Evolutionary conservation across 495 filamentous ascomycete species (phyloP).

Genomic region (Talaromyces adpressus): DNA sequence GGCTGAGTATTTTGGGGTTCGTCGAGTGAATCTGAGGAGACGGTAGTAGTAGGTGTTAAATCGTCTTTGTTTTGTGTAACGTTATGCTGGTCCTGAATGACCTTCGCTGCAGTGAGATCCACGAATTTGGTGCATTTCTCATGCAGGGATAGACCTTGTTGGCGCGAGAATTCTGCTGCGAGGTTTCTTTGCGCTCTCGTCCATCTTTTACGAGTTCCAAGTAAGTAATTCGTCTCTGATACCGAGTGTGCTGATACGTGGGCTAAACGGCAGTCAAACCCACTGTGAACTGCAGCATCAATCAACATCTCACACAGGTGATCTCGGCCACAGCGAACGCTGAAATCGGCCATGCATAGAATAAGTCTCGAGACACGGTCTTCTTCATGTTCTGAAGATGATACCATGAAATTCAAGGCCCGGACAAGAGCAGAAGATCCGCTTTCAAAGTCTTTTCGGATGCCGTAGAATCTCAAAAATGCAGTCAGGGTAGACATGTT

Average conservation of each 20-base stretch:
- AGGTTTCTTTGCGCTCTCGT: slow-evolving; percentile 15
- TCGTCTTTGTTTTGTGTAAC: not conserved
- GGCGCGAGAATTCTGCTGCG: slow-evolving; percentile 6
- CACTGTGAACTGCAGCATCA: slow-evolving; percentile 28
- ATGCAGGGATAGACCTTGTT: slow-evolving; percentile 17
- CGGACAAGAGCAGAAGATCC: slow-evolving; percentile 26
- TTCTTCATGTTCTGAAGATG: slow-evolving; percentile 22
- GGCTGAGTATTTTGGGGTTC: not conserved
- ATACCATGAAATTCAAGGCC: slow-evolving; percentile 28
- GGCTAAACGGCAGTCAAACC: slow-evolving; percentile 24
- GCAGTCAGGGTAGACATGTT: slow-evolving; percentile 28
- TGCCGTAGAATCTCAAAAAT: slow-evolving; percentile 34
- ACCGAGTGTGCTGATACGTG: slow-evolving; percentile 9
- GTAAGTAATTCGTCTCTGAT: not conserved
- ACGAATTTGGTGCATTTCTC: slow-evolving; percentile 34
- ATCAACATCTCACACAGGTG: slow-evolving; percentile 29
- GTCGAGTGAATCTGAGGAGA: not conserved
- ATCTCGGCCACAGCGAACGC: slow-evolving; percentile 25
- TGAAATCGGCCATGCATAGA: slow-evolving; percentile 32
- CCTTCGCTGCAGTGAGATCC: slow-evolving; percentile 16
- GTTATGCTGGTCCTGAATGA: not conserved
- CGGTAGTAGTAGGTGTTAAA: not conserved
- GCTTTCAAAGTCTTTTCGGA: slow-evolving; percentile 32
- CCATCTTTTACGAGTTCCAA: slow-evolving; percentile 19
- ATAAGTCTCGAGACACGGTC: slow-evolving; percentile 27